These are phyloP conservation scores for Coprinopsis marcescibilis DNA, from an alignment of 768 basidiomycete species.

Conservation along the genomic window DNA sequence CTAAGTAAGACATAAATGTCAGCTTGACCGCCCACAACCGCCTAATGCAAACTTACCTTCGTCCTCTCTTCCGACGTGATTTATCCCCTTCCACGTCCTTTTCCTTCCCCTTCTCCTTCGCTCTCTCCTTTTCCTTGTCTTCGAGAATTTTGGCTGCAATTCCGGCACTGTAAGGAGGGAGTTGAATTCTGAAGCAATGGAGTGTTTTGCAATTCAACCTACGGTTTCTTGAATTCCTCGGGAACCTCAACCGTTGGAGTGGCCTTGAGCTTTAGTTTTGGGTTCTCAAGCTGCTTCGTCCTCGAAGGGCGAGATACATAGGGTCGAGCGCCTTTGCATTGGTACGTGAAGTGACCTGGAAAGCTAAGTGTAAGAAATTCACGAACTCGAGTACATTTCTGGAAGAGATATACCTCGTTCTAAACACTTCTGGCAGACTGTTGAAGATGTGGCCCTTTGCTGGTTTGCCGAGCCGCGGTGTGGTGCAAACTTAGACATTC, in stretches of 20 bases:
- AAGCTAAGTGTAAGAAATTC: too few species aligned
- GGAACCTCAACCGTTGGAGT: conserved; percentile 81
- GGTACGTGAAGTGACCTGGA: conserved; percentile 83
- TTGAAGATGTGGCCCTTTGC: conserved; percentile 58
- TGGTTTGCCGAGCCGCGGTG: conserved; percentile 57
- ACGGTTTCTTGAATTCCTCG: conserved; percentile 87
- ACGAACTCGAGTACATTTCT: not conserved
- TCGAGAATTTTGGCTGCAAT: conserved; percentile 83
- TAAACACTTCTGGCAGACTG: conserved; percentile 82
- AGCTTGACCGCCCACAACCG: too few species aligned
- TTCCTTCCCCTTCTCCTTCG: conserved; percentile 30
- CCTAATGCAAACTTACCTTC: conserved; percentile 31
- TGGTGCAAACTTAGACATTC: conserved; percentile 79
- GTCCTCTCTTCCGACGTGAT: conserved; percentile 14
- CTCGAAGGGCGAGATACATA: conserved; percentile 89
- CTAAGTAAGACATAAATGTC: too few species aligned
- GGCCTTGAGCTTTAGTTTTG: conserved; percentile 58
- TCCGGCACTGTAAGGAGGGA: conserved; percentile 44
- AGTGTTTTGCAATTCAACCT: conserved; percentile 20
- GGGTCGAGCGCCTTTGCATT: conserved; percentile 78
- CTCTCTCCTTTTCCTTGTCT: conserved; percentile 73
- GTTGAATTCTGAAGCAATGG: not conserved
- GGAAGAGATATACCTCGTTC: conserved; percentile 42
- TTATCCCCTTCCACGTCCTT: conserved; percentile 28
- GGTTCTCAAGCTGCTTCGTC: conserved; percentile 81